Percentiles rank a stretch among this genome's conserved stretches.
phyloP scores from a whole-genome alignment of 768 basidiomycete genomes.

The Tulasnella sp. region DNA sequence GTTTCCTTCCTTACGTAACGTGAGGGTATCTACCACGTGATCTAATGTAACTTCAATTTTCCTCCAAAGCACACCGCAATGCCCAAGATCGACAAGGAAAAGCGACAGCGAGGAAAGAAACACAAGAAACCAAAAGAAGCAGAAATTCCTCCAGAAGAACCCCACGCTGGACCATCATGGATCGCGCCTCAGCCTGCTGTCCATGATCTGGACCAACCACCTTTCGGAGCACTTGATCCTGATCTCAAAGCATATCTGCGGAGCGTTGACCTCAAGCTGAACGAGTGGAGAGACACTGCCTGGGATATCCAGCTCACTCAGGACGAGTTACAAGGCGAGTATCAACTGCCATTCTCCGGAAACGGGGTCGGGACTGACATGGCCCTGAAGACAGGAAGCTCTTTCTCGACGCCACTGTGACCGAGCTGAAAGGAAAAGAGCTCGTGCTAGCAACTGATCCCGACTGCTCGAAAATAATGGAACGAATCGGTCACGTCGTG shows the following conservation, averaged over 20 bases:
- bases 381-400: conserved; percentile 52
- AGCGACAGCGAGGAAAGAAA: conserved; percentile 22
- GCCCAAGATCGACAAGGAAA: conserved; percentile 18
- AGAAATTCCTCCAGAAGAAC: conserved; percentile 23
- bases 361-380: neutral
- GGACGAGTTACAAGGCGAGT: conserved; percentile 36
- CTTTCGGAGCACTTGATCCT: conserved; percentile 82
- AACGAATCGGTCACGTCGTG: conserved; percentile 87
- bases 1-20: too few relatives aligned
- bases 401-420: conserved; percentile 74
- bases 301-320: conserved; percentile 37
- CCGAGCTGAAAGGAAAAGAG: conserved; percentile 82
- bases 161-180: conserved; percentile 55
- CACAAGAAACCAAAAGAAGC: neutral
- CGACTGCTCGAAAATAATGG: conserved; percentile 83
- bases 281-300: conserved; percentile 67
- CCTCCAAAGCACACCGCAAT: neutral
- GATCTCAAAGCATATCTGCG: conserved; percentile 91
- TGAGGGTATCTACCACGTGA: neutral
- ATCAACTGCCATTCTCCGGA: conserved; percentile 32
- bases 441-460: conserved; percentile 86
- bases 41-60: neutral
- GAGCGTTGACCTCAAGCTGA: conserved; percentile 79
- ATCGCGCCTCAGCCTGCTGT: conserved; percentile 37
- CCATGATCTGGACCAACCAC: conserved; percentile 41